A percentile compares a stretch with the other conserved stretches of the same genome.
Conservation (phyloP, 2,329 filamentous ascomycete species). For the Fusarium camptoceras region DNA sequence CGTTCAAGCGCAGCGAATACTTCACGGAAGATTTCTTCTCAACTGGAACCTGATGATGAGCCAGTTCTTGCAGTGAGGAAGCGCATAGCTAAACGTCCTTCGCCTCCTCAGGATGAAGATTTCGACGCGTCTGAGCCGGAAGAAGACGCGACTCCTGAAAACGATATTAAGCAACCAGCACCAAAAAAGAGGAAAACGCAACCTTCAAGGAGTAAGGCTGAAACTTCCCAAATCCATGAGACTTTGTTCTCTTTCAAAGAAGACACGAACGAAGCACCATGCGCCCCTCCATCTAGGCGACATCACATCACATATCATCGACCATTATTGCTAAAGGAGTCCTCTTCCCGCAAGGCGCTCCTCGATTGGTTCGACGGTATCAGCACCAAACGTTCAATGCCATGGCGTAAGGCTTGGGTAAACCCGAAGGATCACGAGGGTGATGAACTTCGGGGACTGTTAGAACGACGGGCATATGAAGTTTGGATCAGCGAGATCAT, state of each 20-base stretch:
- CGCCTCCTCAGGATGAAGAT: slow-evolving; percentile 26
- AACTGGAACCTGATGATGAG: slow-evolving; percentile 32
- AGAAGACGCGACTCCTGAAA: slow-evolving; percentile 36
- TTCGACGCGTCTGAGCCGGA: slow-evolving; percentile 43
- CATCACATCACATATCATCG: slow-evolving; percentile 61
- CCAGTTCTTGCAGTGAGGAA: not conserved
- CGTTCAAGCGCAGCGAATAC: slow-evolving; percentile 38
- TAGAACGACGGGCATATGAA: slow-evolving; percentile 70
- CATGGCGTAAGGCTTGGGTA: slow-evolving; percentile 70
- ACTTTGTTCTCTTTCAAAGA: slow-evolving; percentile 29
- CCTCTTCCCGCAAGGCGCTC: slow-evolving; percentile 51
- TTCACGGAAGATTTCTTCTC: slow-evolving; percentile 38
- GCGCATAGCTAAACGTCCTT: slow-evolving; percentile 28
- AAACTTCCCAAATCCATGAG: slow-evolving; percentile 26
- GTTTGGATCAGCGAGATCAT: slow-evolving; percentile 77
- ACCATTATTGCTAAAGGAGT: slow-evolving; percentile 60
- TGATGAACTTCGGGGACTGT: slow-evolving; percentile 53
- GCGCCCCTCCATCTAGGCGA: slow-evolving; percentile 37
- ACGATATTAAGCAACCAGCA: slow-evolving; percentile 32
- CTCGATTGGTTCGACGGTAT: slow-evolving; percentile 65
- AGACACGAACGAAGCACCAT: slow-evolving; percentile 12
- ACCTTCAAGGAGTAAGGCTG: slow-evolving; percentile 22
- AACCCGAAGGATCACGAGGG: slow-evolving; percentile 52
- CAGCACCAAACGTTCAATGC: slow-evolving; percentile 63
- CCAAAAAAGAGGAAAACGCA: slow-evolving; percentile 43